phyloP scores from a whole-genome alignment of 768 basidiomycete species.

The Rubroboletus pulcherrimus region DNA sequence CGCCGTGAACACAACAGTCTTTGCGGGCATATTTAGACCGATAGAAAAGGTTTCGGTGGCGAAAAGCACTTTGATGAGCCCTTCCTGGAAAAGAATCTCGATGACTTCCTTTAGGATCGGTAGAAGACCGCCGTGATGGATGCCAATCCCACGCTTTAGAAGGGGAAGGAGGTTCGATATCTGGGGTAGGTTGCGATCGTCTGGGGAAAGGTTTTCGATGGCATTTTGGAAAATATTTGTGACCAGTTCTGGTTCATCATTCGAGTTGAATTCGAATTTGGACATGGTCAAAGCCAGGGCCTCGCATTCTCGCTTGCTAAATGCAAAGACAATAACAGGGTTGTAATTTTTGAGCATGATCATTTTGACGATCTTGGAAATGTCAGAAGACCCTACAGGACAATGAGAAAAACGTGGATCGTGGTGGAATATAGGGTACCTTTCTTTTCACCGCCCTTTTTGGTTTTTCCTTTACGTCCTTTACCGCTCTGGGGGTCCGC shows the following conservation, averaged over 20 bases:
- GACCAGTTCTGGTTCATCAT: slow-evolving; percentile 88
- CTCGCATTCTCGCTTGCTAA: slow-evolving; percentile 98
- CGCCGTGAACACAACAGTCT: slow-evolving; percentile 96
- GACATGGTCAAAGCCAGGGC: slow-evolving; percentile 84
- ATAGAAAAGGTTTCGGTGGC: slow-evolving; percentile 99
- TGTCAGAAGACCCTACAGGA: slow-evolving; percentile 76
- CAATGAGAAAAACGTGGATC: slow-evolving; percentile 1
- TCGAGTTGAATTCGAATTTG: slow-evolving; percentile 93
- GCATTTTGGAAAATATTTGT: slow-evolving; percentile 91
- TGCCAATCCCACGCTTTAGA: slow-evolving; percentile 91
- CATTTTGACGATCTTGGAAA: slow-evolving; percentile 97
- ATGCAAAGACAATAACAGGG: slow-evolving; percentile 97
- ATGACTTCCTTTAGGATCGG: slow-evolving; percentile 99
- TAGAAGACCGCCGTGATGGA: slow-evolving; percentile 96
- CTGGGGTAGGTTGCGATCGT: slow-evolving; percentile 88
- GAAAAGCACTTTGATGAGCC: slow-evolving; percentile 95
- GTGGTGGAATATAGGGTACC: slow-evolving; percentile 40
- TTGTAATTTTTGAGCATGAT: slow-evolving; percentile 98
- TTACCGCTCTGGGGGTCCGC: slow-evolving; percentile 82
- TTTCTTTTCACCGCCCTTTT: slow-evolving; percentile 91
- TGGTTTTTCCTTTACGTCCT: slow-evolving; percentile 88
- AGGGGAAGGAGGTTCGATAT: slow-evolving; percentile 91
- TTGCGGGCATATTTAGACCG: slow-evolving; percentile 98
- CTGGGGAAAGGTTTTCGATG: slow-evolving; percentile 80
- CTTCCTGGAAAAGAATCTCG: slow-evolving; percentile 98